Base-by-base conservation (phyloP, 2,329 filamentous ascomycete species). In the Trematosphaeria pertusa region DNA sequence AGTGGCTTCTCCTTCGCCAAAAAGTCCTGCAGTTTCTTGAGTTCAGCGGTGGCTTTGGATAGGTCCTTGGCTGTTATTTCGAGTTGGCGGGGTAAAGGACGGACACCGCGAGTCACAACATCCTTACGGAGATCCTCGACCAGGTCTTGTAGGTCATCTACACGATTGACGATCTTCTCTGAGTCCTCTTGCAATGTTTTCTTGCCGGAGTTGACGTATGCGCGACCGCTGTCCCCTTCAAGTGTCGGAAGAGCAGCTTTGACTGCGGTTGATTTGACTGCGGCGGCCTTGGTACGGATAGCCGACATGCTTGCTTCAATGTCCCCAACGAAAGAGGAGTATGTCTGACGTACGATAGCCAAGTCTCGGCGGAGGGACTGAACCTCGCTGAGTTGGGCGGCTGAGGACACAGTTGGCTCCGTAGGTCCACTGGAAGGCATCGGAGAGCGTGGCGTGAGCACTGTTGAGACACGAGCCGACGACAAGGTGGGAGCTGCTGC, bases 51-150 rank as follows among this genome's bases (percentile, higher is more conserved):
- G 22, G 94, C 86, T 44, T 80, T 75, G 37, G 86, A 85, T 53
- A 99, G 91, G 61, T 97, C 93, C 73, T 94, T 95, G 57, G 88
- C 87, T 15, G 97, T 92, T 28, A 78, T 79, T 73, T 97, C 94
- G 35, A 99, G 84, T 75, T 97, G 92, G 50, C 92, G 85, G 5
- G 93, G 92, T 26, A 95, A 78, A 7, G 94, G 94, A 26, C 94
- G 87, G 35, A 99, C 94, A 46, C 94, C 94, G 48, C 94, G 89
- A 48, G 86, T 81, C 36, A 99, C 94, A 35, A 99, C 94, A 66
- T 99, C 94, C 76, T 99, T 97, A 51, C 94, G 91, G 33, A 99
- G 82, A 68, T 99, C 94, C 72, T 99, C 94, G 15, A 99, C 90
- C 43, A 94, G 80, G 71, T 99, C 94, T 74, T 97, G 94, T n/a